Percentiles rank a stretch among this genome's conserved stretches.
Conservation (phyloP, 1,284 basidiomycete genomes). For the Puccinia hordei region DNA sequence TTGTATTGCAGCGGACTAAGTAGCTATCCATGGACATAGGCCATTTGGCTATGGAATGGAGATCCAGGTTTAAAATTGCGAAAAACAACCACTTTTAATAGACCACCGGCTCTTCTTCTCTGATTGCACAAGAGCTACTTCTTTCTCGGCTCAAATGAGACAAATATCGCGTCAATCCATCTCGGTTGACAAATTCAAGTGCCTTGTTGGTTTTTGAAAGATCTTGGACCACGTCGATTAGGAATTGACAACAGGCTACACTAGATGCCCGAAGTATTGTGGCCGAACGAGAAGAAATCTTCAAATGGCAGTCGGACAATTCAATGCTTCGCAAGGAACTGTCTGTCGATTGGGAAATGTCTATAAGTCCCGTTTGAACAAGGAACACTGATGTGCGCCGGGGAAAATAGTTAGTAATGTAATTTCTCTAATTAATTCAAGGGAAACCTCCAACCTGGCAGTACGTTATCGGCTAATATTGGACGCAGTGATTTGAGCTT, state of each 20-base stretch:
- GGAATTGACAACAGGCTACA: constrained; percentile 32
- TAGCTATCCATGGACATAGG: no score
- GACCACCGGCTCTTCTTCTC: not conserved
- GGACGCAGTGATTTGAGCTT: constrained; percentile 34
- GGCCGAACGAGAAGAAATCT: constrained; percentile 33
- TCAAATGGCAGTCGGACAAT: not conserved
- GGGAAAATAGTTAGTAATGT: not conserved
- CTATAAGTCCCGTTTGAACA: constrained; percentile 28
- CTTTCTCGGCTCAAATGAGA: constrained; percentile 16
- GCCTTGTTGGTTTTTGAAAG: not conserved
- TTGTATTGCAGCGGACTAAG: no score
- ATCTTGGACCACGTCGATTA: constrained; percentile 7
- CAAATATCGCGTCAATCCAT: constrained; percentile 17
- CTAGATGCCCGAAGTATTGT: constrained; percentile 44
- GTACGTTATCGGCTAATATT: constrained; percentile 38
- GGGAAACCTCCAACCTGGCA: constrained; percentile 30
- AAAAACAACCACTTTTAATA: not conserved
- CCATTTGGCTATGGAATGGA: not conserved
- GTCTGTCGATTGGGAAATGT: constrained; percentile 9
- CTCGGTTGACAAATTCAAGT: not conserved
- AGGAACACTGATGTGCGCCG: constrained; percentile 17
- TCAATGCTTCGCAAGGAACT: constrained; percentile 4
- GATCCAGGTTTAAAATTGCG: not conserved
- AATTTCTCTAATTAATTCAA: not conserved
- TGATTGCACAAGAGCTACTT: constrained; percentile 9